A percentile compares a stretch with the other conserved stretches of the same genome.
Evolutionary conservation across 192 early-diverging fungal species (phyloP).

Genomic region (Radiomyces spectabilis): DNA sequence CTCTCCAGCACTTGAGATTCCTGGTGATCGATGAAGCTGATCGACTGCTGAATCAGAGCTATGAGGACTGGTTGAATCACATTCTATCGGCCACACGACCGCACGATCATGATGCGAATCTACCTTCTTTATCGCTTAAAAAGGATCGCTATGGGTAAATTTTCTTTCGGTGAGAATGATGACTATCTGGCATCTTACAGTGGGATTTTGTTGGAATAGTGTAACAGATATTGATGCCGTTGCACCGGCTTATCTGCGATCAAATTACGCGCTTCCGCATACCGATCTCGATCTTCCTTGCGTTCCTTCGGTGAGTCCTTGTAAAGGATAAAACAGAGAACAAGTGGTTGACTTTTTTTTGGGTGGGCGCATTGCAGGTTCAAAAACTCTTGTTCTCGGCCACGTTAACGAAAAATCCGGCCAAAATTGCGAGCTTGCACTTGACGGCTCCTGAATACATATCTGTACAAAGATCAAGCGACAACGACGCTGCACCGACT

Average conservation of each 20-base stretch:
- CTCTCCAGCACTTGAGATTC: conserved; percentile 86
- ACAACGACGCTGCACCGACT: conserved; percentile 34
- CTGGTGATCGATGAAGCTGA: conserved; percentile 96
- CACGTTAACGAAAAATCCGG: conserved; percentile 88
- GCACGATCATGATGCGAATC: not conserved
- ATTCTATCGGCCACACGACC: conserved; percentile 58
- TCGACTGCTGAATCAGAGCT: conserved; percentile 84
- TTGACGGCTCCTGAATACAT: conserved; percentile 81
- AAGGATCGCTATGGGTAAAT: conserved; percentile 8
- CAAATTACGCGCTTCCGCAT: conserved; percentile 34
- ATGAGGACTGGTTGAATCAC: conserved; percentile 83
- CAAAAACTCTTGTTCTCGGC: conserved; percentile 96
- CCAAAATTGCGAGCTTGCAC: conserved; percentile 80
- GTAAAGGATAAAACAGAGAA: not conserved
- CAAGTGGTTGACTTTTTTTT: not conserved
- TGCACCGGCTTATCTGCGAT: conserved; percentile 33
- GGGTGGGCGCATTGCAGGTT: conserved; percentile 28
- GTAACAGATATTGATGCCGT: conserved; percentile 42
- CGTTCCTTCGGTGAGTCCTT: conserved; percentile 32
- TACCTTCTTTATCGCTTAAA: conserved; percentile 3
- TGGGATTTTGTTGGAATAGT: conserved; percentile 5
- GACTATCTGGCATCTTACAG: not conserved
- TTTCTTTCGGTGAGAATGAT: not conserved
- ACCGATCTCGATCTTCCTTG: conserved; percentile 45
- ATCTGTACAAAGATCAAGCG: conserved; percentile 42